Base-by-base conservation (phyloP, 2,329 filamentous ascomycete species). In the Colletotrichum brevisporum region DNA sequence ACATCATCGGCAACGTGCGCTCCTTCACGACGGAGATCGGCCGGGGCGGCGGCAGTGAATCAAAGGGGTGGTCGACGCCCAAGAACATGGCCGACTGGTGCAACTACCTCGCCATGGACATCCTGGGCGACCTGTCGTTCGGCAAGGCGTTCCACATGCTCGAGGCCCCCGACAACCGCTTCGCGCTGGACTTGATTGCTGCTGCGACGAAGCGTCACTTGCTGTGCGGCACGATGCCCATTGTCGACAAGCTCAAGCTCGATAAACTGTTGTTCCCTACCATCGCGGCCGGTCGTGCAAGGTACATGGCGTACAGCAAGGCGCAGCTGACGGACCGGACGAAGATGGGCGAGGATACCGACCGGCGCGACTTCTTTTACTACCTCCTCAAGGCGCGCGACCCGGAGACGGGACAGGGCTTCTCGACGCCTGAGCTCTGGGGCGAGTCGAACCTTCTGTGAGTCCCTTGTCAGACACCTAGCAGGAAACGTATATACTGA, bases 341-440 rank as follows among this genome's bases (percentile, higher is more conserved):
- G 56, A 88, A 89, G 70, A 81, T 91, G 27, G 90, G 90, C 31
- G 89, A 89, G 72, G 89, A 88, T 72, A 90, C 86, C 55, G 90
- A 89, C 74, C 90, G 91, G 41, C 89, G 90, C 65, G 92, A 94
- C 76, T 93, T 94, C 82, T 93, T 94, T 81, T 90, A 92, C 79
- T 90, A 93, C 77, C 85, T 94, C 12, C 86, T 94, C 69, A 90
- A 90, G 75, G 91, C 91, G 8, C 87, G 88, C 47, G 91, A 94
- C 72, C 90, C 91, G 13, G 90, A 93, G 75, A 92, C 91, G 0
- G 91, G 91, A 60, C 84, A 87, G 66, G 89, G 89, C 1, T 91
- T 93, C 75, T 86, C 84, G 48, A 90, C 85, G 2, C 86, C 87
- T 0, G 91, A 93, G 75, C 86, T 93, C 26, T 92, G 90, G 90